Percentiles rank a stretch among this genome's conserved stretches.
Evolutionary conservation across 2,329 filamentous ascomycete genomes (phyloP).

Genomic region (Chrysoporthe deuterocubensis): DNA sequence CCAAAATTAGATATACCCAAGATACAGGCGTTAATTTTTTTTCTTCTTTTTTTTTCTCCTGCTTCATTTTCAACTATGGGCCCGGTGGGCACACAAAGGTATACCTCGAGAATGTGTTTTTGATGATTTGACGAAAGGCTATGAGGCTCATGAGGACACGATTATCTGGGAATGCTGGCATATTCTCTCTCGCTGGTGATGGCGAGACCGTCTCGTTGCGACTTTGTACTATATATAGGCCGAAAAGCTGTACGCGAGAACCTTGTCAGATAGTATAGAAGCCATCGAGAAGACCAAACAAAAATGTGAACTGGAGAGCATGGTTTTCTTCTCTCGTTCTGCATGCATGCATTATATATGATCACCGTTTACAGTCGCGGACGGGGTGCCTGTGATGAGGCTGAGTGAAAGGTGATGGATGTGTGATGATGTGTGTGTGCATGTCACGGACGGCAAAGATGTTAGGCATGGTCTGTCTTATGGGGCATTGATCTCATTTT

Average conservation of each 20-base stretch:
- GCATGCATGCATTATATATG: no score
- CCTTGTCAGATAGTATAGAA: slow-evolving; percentile 1
- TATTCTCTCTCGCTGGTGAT: neutral
- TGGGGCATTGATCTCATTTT: no score
- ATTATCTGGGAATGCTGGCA: neutral
- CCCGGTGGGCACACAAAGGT: neutral
- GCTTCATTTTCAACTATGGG: neutral
- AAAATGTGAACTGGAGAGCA: neutral
- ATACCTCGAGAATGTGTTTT: neutral
- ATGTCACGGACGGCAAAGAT: no score
- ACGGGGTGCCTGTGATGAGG: no score
- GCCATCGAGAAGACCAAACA: neutral
- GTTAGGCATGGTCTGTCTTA: no score
- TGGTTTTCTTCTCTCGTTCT: neutral
- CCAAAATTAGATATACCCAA: slow-evolving; percentile 17
- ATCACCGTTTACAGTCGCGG: no score
- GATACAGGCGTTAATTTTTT: slow-evolving; percentile 9
- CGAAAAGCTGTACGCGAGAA: slow-evolving; percentile 9
- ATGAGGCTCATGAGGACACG: slow-evolving; percentile 1
- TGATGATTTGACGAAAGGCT: slow-evolving; percentile 9
- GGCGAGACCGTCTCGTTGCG: neutral
- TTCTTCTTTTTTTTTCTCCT: neutral
- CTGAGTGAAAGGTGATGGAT: no score
- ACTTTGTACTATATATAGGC: slow-evolving; percentile 5
- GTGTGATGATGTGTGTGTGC: no score